Evolutionary conservation across 2,329 filamentous ascomycete genomes (phyloP), one percentile per base, ranked within the genome.

Genomic region (Alternaria sp.): DNA sequence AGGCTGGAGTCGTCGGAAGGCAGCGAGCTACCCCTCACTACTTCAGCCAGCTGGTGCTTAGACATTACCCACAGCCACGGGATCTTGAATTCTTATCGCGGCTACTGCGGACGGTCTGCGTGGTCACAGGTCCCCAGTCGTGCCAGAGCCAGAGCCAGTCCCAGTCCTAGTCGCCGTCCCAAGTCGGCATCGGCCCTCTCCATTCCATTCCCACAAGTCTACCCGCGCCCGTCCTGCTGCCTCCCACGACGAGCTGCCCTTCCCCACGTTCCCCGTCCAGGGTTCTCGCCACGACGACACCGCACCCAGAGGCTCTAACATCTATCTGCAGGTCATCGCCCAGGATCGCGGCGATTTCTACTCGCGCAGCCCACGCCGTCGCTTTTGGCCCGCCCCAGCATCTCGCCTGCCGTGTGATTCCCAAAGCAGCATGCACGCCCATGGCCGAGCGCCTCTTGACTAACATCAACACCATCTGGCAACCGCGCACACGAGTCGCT

Each of bases 81-180:
- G 44, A 63, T 44, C 15, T 55, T 20, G 45, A 12, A 44, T 37
- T 63, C 64, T 70, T 73, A 71, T 75, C 74, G 74, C 73, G 75
- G 75, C 74, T 76, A 68, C 71, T 68, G 75, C 75, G 75, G 73
- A 72, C 67, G 67, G 15, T 21, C 33, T 43, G 37, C 25, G 54
- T 55, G 54, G 54, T 56, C 54, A 26, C 49, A 44, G 43, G 45
- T 26, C 46, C 55, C 20, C 46, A 18, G 46, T 49, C 46, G 21
- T 41, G 15, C 30, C 14, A 15, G 30, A 33, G 30, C 30, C 30
- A 33, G 30, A 33, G 30, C 30, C 30, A 33, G 30, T 25, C 23
- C 26, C 8, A 28, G 26, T 41, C 15, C 33, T 18, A 20, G 21
- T 55, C 33, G 9, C 28, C 21, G 55, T 33, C 43, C 15, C 43